Evolutionary conservation across 306 rosid genomes (phyloP).

Genomic region (Alnus rubra): DNA sequence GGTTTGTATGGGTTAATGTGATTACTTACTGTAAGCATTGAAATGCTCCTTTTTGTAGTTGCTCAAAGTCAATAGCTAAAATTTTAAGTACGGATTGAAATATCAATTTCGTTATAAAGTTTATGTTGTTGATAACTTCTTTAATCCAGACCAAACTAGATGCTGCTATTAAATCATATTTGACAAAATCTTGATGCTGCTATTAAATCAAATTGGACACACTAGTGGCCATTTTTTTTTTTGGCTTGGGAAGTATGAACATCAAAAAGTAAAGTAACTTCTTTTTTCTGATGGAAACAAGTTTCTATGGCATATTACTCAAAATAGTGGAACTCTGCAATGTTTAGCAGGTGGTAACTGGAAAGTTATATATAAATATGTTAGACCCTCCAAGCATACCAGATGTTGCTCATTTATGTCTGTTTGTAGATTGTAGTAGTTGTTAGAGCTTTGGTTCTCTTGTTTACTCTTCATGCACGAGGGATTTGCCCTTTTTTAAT

Average conservation of each 20-base stretch:
- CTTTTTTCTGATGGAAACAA: not conserved
- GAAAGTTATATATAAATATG: not conserved
- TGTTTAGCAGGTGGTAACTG: not conserved
- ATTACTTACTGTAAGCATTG: not conserved
- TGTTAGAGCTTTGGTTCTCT: no score
- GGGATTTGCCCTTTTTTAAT: no score
- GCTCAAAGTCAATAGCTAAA: no score
- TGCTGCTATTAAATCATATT: not conserved
- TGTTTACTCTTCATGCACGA: no score
- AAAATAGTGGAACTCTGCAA: not conserved
- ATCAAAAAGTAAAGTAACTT: not conserved
- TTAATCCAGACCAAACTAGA: not conserved
- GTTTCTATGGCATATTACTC: not conserved
- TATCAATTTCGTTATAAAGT: no score
- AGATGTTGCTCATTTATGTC: no score
- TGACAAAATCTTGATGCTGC: not conserved
- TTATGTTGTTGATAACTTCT: no score
- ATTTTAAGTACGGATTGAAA: no score
- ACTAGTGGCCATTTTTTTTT: not conserved
- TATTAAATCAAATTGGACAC: not conserved
- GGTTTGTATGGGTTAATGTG: not conserved
- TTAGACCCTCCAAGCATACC: not conserved
- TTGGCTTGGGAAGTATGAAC: not conserved
- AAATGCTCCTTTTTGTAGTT: not conserved
- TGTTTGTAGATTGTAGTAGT: no score